phyloP scores from a whole-genome alignment of 345 rosid genomes.

The Garcia nutans region DNA sequence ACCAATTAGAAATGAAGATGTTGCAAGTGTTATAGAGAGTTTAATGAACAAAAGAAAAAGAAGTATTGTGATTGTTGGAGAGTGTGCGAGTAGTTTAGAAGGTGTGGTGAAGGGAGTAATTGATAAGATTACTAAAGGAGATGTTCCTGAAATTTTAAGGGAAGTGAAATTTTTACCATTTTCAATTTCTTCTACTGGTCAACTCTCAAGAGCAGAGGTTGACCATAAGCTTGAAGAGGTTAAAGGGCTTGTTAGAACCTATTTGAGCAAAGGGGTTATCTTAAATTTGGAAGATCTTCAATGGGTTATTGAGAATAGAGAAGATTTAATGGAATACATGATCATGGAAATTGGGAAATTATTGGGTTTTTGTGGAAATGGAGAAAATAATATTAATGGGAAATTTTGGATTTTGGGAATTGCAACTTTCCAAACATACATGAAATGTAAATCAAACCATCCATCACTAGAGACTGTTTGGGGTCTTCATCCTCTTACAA shows the following conservation, averaged over 20 bases:
- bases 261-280: constrained; percentile 49
- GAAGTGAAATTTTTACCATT: constrained; percentile 56
- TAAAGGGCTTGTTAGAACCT: constrained; percentile 41
- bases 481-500: constrained; percentile 66
- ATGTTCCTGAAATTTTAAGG: constrained; percentile 53
- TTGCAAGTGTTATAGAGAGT: constrained; percentile 55
- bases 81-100: constrained; percentile 55
- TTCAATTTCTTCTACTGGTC: constrained; percentile 48
- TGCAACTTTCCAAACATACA: constrained; percentile 79
- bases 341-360: constrained; percentile 72
- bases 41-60: constrained; percentile 46
- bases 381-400: constrained; percentile 40
- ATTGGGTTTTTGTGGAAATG: constrained; percentile 43
- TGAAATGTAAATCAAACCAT: constrained; percentile 66
- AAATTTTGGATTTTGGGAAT: constrained; percentile 77
- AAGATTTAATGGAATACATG: constrained; percentile 51
- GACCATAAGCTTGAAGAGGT: constrained; percentile 62
- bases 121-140: constrained; percentile 60
- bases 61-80: constrained; percentile 68
- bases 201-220: constrained; percentile 50
- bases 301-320: constrained; percentile 54
- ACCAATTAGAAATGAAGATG: constrained; percentile 57
- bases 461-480: constrained; percentile 66
- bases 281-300: constrained; percentile 77
- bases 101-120: constrained; percentile 54